A percentile compares a stretch with the other conserved stretches of the same genome.
Evolutionary conservation across 78 protist species (phyloP).

Genomic region (Chrysochromulina tobinii): DNA sequence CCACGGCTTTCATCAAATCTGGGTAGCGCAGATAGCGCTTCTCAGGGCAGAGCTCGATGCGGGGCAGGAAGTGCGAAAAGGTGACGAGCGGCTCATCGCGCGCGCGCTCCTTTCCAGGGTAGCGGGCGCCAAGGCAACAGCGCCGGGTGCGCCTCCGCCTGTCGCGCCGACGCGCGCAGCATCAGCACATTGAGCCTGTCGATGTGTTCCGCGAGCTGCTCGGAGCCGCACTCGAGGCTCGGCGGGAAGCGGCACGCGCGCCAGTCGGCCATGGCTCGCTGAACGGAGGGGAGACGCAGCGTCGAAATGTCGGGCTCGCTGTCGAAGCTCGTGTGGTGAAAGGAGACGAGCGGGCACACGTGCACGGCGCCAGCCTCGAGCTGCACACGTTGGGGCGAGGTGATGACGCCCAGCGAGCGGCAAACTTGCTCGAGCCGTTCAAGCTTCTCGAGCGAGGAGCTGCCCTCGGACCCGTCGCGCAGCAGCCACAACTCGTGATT

Average conservation of each 20-base stretch:
- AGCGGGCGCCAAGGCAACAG: background rate
- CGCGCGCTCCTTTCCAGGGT: background rate
- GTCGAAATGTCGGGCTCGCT: background rate
- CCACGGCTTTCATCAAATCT: background rate
- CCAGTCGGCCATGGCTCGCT: too few species aligned
- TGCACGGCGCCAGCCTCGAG: background rate
- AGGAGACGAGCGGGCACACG: constrained; percentile 21
- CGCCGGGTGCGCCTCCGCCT: background rate
- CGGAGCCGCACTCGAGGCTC: too few species aligned
- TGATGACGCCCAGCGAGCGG: background rate
- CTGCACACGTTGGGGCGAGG: background rate
- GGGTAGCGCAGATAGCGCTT: background rate
- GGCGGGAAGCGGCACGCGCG: too few species aligned
- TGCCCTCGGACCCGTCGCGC: background rate
- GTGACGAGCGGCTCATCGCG: background rate
- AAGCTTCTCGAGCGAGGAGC: background rate
- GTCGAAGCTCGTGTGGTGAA: background rate
- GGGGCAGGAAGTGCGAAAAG: constrained; percentile 24
- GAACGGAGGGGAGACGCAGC: background rate
- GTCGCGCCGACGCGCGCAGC: background rate
- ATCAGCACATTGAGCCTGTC: background rate
- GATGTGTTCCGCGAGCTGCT: too few species aligned
- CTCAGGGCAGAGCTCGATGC: background rate
- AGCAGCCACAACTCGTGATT: constrained; percentile 25
- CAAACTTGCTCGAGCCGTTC: background rate